A percentile compares a stretch with the other conserved stretches of the same genome.
These are phyloP conservation scores for Nakaseomyces bracarensis DNA, from an alignment of 1,139 yeast genomes.

Conservation along the genomic window DNA sequence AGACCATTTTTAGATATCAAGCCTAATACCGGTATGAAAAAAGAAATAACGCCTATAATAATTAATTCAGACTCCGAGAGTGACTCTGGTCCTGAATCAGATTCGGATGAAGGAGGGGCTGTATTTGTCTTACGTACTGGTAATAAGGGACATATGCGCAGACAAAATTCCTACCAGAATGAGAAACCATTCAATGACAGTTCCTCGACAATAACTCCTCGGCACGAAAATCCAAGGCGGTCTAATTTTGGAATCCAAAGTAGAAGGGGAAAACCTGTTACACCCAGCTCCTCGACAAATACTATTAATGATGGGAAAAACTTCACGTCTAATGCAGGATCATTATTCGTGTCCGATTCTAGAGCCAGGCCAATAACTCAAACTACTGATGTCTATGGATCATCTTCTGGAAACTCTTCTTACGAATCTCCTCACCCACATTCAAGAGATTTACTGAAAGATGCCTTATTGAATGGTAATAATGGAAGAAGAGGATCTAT, in stretches of 20 bases:
- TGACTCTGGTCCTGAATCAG: slow-evolving; percentile 2
- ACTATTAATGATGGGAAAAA: not conserved
- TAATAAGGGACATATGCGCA: slow-evolving; percentile 13
- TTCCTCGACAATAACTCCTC: slow-evolving; percentile 7
- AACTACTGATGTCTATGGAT: slow-evolving; percentile 11
- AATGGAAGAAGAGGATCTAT: slow-evolving; percentile 9
- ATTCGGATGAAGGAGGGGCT: slow-evolving; percentile 9
- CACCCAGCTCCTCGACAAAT: no score
- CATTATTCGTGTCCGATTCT: slow-evolving; percentile 3
- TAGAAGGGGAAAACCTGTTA: not conserved
- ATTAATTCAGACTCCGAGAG: not conserved
- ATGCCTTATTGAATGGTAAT: slow-evolving; percentile 9
- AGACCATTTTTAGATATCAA: slow-evolving; percentile 14
- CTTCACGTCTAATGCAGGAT: slow-evolving; percentile 5
- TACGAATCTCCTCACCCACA: slow-evolving; percentile 8
- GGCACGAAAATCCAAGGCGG: not conserved
- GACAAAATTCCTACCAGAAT: slow-evolving; percentile 12
- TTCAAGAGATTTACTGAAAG: slow-evolving; percentile 13
- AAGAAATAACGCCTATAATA: not conserved
- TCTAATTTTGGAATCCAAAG: slow-evolving; percentile 2
- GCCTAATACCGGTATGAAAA: slow-evolving; percentile 5
- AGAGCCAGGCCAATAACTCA: slow-evolving; percentile 10
- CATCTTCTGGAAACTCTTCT: slow-evolving; percentile 6
- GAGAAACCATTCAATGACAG: slow-evolving; percentile 7
- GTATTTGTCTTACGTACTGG: slow-evolving; percentile 6